These are phyloP conservation scores for Moelleriella libera DNA, from an alignment of 2,329 filamentous ascomycete species.

Conservation along the genomic window DNA sequence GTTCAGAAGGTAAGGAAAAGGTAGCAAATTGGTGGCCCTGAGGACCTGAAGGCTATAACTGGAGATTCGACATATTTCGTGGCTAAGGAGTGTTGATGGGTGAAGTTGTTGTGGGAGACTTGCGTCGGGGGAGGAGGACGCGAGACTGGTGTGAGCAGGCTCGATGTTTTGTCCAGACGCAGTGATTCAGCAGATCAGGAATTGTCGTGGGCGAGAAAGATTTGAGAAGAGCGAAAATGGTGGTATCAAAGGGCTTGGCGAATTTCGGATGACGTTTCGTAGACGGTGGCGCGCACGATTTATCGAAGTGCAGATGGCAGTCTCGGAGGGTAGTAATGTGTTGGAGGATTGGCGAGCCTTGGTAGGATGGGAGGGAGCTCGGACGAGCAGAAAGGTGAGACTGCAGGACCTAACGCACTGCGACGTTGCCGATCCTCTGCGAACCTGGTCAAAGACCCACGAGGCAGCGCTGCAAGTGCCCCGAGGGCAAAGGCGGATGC, in stretches of 20 bases:
- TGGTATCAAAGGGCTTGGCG: constrained; percentile 8
- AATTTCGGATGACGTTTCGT: constrained; percentile 9
- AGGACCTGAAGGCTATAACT: constrained; percentile 24
- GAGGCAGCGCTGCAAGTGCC: not conserved
- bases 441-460: not conserved
- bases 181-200: not conserved
- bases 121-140: not conserved
- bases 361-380: constrained; percentile 1
- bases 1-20: constrained; percentile 1
- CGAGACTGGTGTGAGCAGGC: not conserved
- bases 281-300: not conserved
- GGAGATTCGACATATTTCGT: constrained; percentile 13
- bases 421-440: constrained; percentile 3
- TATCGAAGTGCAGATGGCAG: not conserved
- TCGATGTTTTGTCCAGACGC: not conserved
- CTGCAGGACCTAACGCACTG: constrained; percentile 3
- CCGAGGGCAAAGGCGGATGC: not conserved
- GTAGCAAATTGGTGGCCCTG: constrained; percentile 16
- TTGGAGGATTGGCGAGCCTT: not conserved
- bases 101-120: not conserved
- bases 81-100: not conserved
- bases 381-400: constrained; percentile 2
- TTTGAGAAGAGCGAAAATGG: constrained; percentile 1
- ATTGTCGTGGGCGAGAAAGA: constrained; percentile 2
- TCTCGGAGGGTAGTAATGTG: not conserved